Evolutionary conservation across 2,329 filamentous ascomycete genomes (phyloP).

Genomic region (Cercospora citrullina): DNA sequence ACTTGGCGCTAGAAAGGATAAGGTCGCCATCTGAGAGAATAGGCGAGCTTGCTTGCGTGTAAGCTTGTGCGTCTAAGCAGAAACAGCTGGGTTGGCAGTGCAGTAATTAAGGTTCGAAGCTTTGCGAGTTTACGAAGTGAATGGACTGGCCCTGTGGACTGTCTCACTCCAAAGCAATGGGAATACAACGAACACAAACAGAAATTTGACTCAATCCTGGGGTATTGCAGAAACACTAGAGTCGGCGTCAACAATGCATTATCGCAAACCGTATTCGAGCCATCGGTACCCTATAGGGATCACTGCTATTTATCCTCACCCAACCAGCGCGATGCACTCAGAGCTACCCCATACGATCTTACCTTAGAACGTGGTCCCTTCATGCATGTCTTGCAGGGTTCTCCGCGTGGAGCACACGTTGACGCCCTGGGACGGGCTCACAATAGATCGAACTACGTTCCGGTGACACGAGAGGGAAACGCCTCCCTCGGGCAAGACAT

Average conservation of each 20-base stretch:
- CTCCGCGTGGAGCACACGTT: constrained; percentile 5
- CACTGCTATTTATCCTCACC: neutral
- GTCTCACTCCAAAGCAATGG: no score
- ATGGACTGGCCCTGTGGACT: neutral
- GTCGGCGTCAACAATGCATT: neutral
- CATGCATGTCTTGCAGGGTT: neutral
- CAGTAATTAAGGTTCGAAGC: neutral
- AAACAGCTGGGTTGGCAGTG: neutral
- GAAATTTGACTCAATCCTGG: neutral
- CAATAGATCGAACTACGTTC: neutral
- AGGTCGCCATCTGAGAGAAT: neutral
- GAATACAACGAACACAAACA: neutral
- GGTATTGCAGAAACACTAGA: neutral
- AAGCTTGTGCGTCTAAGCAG: neutral
- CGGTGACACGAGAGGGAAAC: neutral
- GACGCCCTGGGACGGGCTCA: neutral
- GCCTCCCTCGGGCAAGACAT: neutral
- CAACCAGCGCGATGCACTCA: neutral
- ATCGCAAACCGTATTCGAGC: neutral
- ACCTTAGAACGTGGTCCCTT: neutral
- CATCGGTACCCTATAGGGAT: neutral
- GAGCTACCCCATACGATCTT: constrained; percentile 1
- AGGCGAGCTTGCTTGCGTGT: constrained; percentile 3
- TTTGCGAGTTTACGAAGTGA: constrained; percentile 1
- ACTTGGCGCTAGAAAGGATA: neutral